Evolutionary conservation across 345 rosid species (phyloP).

Genomic region (Viola odorata): DNA sequence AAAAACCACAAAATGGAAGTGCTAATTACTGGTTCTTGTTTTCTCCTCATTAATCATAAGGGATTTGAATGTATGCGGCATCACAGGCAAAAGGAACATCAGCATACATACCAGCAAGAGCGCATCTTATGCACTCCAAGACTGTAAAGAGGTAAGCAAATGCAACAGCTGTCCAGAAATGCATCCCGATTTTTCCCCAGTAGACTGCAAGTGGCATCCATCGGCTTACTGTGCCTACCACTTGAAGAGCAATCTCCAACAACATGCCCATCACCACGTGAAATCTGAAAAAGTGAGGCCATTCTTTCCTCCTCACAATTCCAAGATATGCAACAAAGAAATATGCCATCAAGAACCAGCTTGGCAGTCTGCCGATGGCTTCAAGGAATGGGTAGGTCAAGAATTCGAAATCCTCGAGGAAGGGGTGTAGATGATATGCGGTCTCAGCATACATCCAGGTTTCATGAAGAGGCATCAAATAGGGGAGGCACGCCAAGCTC

Average conservation of each 20-base stretch:
- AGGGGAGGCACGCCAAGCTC: slow-evolving; percentile 65
- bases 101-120: slow-evolving; percentile 60
- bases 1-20: no score
- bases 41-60: no score
- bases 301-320: slow-evolving; percentile 59
- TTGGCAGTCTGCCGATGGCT: slow-evolving; percentile 60
- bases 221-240: slow-evolving; percentile 58
- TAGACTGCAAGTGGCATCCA: slow-evolving; percentile 69
- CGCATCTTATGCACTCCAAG: slow-evolving; percentile 58
- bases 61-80: slow-evolving; percentile 69
- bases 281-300: slow-evolving; percentile 79
- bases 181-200: slow-evolving; percentile 53
- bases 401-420: slow-evolving; percentile 42
- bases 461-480: slow-evolving; percentile 47
- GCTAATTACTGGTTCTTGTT: no score
- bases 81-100: slow-evolving; percentile 56
- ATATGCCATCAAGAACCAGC: slow-evolving; percentile 67
- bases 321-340: slow-evolving; percentile 47
- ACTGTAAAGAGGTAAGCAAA: slow-evolving; percentile 44
- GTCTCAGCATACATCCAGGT: slow-evolving; percentile 50
- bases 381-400: slow-evolving; percentile 64
- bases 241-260: slow-evolving; percentile 60
- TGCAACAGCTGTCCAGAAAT: slow-evolving; percentile 67
- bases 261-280: slow-evolving; percentile 91
- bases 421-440: slow-evolving; percentile 61